Conservation (phyloP, 805 yeast species). For the Teunomyces pallodes region DNA sequence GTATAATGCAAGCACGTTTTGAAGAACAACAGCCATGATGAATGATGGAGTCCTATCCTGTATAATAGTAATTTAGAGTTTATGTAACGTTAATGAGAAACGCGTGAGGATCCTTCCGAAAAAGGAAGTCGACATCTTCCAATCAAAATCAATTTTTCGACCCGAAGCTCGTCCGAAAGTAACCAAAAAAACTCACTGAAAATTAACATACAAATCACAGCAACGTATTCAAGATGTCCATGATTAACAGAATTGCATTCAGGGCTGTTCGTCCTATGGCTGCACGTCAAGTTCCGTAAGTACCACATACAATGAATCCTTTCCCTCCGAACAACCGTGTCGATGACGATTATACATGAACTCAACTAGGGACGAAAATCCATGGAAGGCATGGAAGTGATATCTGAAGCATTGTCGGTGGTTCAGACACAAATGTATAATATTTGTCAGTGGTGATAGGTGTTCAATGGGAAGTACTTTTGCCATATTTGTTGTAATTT, state of each 20-base stretch:
- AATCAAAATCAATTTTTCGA: constrained; percentile 26
- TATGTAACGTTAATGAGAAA: neutral
- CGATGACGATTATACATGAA: neutral
- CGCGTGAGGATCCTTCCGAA: constrained; percentile 15
- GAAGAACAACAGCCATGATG: constrained; percentile 1
- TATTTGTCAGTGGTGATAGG: too few species aligned
- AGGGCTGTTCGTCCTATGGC: constrained; percentile 45
- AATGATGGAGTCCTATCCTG: neutral
- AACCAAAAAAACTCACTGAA: constrained; percentile 12
- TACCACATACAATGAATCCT: constrained; percentile 6
- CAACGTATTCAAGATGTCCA: constrained; percentile 30
- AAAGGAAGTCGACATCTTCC: constrained; percentile 31
- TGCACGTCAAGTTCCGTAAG: constrained; percentile 45
- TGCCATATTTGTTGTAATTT: constrained; percentile 5
- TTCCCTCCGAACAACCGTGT: neutral
- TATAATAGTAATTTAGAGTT: neutral
- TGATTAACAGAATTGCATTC: constrained; percentile 43
- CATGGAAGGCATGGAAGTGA: too few species aligned
- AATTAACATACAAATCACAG: constrained; percentile 9
- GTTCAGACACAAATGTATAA: neutral
- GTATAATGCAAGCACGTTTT: constrained; percentile 21
- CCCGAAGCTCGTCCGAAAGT: constrained; percentile 21
- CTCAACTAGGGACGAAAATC: too few species aligned
- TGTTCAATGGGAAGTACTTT: too few species aligned
- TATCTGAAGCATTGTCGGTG: too few species aligned